Base-by-base conservation (phyloP, 2,329 filamentous ascomycete species). In the Albophoma yamanashiensis region DNA sequence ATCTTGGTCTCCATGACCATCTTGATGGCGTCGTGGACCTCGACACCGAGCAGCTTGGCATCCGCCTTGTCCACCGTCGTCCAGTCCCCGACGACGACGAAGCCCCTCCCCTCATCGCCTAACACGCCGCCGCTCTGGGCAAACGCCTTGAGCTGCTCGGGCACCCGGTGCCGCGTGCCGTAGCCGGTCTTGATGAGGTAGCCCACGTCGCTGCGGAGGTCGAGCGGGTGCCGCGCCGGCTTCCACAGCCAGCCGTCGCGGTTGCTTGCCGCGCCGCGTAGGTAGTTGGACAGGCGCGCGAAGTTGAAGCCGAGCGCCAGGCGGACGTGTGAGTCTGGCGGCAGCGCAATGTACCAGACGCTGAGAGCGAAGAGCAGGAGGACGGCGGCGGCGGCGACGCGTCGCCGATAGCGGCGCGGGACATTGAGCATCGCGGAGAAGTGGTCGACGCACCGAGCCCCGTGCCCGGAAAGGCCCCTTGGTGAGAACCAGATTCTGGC, bases 151-250 rank as follows among this genome's bases (percentile, higher is more conserved):
- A 83, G 68, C 67, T 80, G 76, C 14, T 76, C 74, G 5, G 74
- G 69, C 36, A 83, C 71, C 17, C 81, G 76, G 57, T 76, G 69
- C 55, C 76, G 75, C 22, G 81, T 83, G 59, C 81, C 81, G 66
- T 81, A 83, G 38, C 81, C 81, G 5, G 81, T 83, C 70, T 84
- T 84, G 64, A 84, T 70, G 57, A 84, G 74, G 63, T 80, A 73
- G 39, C 76, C 79, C 9, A 82, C 74, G 59, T 83, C 80, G 43
- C 71, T 70, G 58, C 70, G 69, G 42, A 78, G 68, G 59, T 81
- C 73, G 59, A 82, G 69, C 4, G 76, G 73, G 59, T 76, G 75
- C n/a, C 62, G 63, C n/a, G 73, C 72, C 57, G 70, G 64, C 64
- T 68, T 63, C 64, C 70, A 71, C 22, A 81, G 69, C 74, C 77